phyloP scores from a whole-genome alignment of 1,284 basidiomycete species.

The Melampsora americana region DNA sequence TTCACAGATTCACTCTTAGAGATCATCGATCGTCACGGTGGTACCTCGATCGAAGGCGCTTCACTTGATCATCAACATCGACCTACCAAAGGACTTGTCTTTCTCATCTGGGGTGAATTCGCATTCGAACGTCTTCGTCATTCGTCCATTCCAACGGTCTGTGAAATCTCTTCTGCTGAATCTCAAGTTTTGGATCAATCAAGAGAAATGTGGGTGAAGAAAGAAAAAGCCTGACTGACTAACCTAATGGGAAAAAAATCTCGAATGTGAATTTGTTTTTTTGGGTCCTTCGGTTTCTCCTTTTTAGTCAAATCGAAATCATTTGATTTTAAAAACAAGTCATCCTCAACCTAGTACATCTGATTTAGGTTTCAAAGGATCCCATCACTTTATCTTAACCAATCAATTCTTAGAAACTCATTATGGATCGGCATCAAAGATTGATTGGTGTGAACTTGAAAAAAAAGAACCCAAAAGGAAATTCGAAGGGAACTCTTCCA shows the following conservation, averaged over 20 bases:
- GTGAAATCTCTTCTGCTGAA: not conserved
- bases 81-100: slow-evolving; percentile 22
- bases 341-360: slow-evolving; percentile 11
- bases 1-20: slow-evolving; percentile 13
- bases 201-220: not conserved
- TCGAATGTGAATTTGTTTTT: not conserved
- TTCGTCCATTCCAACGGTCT: not conserved
- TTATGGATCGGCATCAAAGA: slow-evolving; percentile 13
- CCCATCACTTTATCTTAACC: slow-evolving; percentile 5
- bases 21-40: slow-evolving; percentile 14
- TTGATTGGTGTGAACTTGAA: slow-evolving; percentile 38
- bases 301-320: not conserved
- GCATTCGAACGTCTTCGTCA: slow-evolving; percentile 2
- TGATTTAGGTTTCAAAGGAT: slow-evolving; percentile 4
- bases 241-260: not conserved
- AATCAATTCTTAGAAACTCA: slow-evolving; percentile 13
- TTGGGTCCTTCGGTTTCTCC: not conserved
- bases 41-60: not conserved
- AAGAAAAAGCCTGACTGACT: not conserved
- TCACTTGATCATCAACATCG: not conserved
- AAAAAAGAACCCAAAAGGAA: no score
- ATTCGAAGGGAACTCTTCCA: no score
- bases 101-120: slow-evolving; percentile 30
- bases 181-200: not conserved
- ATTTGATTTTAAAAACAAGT: not conserved